Conservation (phyloP, 1,284 basidiomycete genomes). For the Sparassis latifolia region DNA sequence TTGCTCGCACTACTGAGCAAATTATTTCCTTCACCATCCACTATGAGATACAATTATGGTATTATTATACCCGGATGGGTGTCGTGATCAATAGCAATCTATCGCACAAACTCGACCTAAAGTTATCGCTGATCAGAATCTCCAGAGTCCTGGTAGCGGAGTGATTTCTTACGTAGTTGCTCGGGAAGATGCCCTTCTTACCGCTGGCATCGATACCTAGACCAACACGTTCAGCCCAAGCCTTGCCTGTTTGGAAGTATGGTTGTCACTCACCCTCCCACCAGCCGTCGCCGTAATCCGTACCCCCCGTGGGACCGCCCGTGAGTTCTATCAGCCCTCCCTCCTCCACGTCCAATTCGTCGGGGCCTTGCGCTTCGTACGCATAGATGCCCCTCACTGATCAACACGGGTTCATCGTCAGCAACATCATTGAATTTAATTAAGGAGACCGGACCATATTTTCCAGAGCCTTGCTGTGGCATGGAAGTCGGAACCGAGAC, state of each 20-base stretch:
- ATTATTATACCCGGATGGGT: background rate
- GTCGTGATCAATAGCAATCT: background rate
- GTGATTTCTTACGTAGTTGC: conserved; percentile 65
- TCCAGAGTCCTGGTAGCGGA: background rate
- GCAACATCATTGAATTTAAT: background rate
- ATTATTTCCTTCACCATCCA: too few relatives aligned
- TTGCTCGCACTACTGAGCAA: too few relatives aligned
- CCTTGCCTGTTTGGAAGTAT: conserved; percentile 2
- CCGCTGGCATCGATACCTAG: conserved; percentile 55
- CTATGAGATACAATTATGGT: background rate
- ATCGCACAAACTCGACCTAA: conserved; percentile 2
- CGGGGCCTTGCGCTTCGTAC: conserved; percentile 59
- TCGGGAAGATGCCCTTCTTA: conserved; percentile 74
- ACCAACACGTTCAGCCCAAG: conserved; percentile 8
- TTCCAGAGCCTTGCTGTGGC: conserved; percentile 28
- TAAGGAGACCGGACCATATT: conserved; percentile 35
- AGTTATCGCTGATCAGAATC: background rate
- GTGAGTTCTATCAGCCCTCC: conserved; percentile 61
- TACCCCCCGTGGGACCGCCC: conserved; percentile 50
- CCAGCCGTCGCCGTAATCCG: conserved; percentile 70
- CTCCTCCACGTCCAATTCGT: conserved; percentile 61
- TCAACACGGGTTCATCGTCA: background rate
- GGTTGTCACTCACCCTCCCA: conserved; percentile 59
- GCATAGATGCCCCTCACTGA: conserved; percentile 67
- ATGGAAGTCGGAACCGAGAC: background rate